Percentiles rank a stretch among this genome's conserved stretches.
These are phyloP conservation scores for Pezicula radicicola DNA, from an alignment of 2,329 filamentous ascomycete genomes.

Conservation along the genomic window DNA sequence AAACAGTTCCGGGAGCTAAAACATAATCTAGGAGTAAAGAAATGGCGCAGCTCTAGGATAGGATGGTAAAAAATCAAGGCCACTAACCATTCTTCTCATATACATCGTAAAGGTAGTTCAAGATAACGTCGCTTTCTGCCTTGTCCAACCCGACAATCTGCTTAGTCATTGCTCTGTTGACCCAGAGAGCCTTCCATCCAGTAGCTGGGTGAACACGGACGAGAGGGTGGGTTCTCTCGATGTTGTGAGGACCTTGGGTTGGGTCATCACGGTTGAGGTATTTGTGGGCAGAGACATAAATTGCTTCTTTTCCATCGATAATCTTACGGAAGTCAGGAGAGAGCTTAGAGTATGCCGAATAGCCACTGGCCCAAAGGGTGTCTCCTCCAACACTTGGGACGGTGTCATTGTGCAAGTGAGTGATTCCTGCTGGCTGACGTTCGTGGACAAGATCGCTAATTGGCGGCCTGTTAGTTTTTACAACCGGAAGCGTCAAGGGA, in stretches of 20 bases:
- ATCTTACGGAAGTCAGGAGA: conserved; percentile 67
- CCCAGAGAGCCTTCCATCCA: conserved; percentile 71
- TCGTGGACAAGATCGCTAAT: conserved; percentile 64
- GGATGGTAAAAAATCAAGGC: too few relatives aligned
- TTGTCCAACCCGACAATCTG: conserved; percentile 67
- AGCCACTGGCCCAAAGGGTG: conserved; percentile 70
- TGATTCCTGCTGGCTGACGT: conserved; percentile 66
- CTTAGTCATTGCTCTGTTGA: conserved; percentile 67
- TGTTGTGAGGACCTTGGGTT: conserved; percentile 56
- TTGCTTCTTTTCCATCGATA: conserved; percentile 63
- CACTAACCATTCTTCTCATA: conserved; percentile 51
- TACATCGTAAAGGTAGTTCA: conserved; percentile 65
- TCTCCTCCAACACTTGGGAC: conserved; percentile 59
- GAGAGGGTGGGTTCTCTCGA: conserved; percentile 67
- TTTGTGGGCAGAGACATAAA: conserved; percentile 63
- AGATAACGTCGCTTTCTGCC: conserved; percentile 64
- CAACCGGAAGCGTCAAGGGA: background rate
- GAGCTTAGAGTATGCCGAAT: conserved; percentile 70
- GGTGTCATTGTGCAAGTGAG: conserved; percentile 67
- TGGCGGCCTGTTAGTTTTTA: conserved; percentile 2
- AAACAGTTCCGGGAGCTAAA: too few relatives aligned
- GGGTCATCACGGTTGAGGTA: conserved; percentile 65
- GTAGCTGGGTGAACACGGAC: conserved; percentile 71
- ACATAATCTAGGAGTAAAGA: too few relatives aligned
- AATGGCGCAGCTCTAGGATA: too few relatives aligned